Evolutionary conservation across 129 eudicot species (phyloP).

Genomic region (Smallanthus sonchifolius): DNA sequence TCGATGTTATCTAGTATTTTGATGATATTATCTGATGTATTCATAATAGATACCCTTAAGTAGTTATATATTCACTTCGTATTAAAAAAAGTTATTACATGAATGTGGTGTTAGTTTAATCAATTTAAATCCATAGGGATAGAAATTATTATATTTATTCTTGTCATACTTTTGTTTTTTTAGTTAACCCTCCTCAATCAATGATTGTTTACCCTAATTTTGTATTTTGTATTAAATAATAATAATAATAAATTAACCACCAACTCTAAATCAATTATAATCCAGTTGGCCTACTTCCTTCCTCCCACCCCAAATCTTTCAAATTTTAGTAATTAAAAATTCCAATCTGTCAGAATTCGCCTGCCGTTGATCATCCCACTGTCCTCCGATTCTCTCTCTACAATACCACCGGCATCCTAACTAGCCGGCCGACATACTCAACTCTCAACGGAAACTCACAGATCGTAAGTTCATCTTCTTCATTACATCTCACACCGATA

Average conservation of each 20-base stretch:
- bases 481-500: neutral
- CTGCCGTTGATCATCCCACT: slow-evolving; percentile 27
- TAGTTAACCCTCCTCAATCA: too few relatives aligned
- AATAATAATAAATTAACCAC: neutral
- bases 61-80: too few relatives aligned
- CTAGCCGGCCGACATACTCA: slow-evolving; percentile 30
- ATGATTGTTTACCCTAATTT: too few relatives aligned
- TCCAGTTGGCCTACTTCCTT: slow-evolving; percentile 23
- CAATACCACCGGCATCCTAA: slow-evolving; percentile 11
- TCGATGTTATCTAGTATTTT: too few relatives aligned
- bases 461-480: slow-evolving; percentile 29
- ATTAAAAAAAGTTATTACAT: too few relatives aligned
- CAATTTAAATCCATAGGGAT: too few relatives aligned
- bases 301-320: slow-evolving; percentile 30
- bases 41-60: too few relatives aligned
- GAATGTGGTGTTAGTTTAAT: too few relatives aligned
- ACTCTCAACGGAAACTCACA: slow-evolving; percentile 7
- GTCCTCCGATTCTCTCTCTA: slow-evolving; percentile 22
- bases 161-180: too few relatives aligned
- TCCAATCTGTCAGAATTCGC: slow-evolving; percentile 21
- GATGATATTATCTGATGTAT: too few relatives aligned
- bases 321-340: slow-evolving; percentile 8
- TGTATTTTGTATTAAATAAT: too few relatives aligned
- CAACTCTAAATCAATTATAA: neutral
- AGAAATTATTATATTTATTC: too few relatives aligned